Evolutionary conservation across 495 filamentous ascomycete genomes (phyloP).

Genomic region (Bombardia bombarda): DNA sequence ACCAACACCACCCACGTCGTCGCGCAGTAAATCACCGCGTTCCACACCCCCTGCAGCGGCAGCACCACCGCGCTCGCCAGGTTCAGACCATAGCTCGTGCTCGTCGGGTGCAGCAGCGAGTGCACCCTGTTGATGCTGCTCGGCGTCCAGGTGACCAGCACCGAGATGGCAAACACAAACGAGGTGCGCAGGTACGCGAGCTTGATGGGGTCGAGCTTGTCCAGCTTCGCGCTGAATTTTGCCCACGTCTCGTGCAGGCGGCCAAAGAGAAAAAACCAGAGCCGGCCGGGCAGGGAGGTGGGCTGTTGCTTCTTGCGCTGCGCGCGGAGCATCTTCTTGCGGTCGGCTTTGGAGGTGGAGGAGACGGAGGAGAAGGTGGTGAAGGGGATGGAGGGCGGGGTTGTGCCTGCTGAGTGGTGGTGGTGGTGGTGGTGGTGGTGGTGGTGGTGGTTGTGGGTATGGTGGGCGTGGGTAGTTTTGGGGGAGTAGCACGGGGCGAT

Average conservation of each 20-base stretch:
- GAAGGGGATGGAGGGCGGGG: not conserved
- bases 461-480: not conserved
- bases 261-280: no score
- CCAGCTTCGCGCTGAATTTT: constrained; percentile 21
- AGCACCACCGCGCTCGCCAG: constrained; percentile 64
- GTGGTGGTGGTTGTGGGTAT: not conserved
- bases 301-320: constrained; percentile 3
- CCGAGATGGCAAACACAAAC: constrained; percentile 69
- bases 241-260: constrained; percentile 13
- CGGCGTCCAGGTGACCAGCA: constrained; percentile 79
- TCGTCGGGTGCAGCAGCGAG: constrained; percentile 48
- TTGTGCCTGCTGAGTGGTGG: not conserved
- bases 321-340: no score
- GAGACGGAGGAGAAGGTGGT: not conserved
- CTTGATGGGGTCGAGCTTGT: constrained; percentile 50
- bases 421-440: constrained; percentile 5
- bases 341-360: constrained; percentile 1
- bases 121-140: constrained; percentile 72
- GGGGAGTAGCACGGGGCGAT: constrained; percentile 1
- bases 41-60: constrained; percentile 83
- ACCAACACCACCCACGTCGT: constrained; percentile 39
- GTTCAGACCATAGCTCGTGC: constrained; percentile 58
- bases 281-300: no score
- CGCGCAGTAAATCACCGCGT: constrained; percentile 67
- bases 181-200: constrained; percentile 75